These are phyloP conservation scores for Colletotrichum higginsianum DNA, from an alignment of 2,329 filamentous ascomycete genomes.

Conservation along the genomic window DNA sequence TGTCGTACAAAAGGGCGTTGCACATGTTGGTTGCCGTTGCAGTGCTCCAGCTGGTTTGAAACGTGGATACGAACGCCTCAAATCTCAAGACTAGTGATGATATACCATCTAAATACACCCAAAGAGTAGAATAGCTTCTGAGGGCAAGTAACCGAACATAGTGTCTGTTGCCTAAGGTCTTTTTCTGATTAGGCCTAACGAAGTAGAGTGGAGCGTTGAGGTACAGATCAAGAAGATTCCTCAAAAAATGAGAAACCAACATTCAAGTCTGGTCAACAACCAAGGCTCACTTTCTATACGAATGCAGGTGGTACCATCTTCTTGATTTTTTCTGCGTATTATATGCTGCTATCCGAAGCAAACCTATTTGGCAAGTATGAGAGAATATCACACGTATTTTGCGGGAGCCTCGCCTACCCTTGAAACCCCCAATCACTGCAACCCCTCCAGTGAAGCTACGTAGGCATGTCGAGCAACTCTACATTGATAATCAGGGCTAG, in stretches of 20 bases:
- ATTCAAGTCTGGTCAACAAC: no score
- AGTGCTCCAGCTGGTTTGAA: background rate
- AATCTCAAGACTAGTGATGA: background rate
- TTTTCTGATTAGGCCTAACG: background rate
- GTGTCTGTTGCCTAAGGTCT: background rate
- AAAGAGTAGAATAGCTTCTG: background rate
- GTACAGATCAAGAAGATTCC: no score
- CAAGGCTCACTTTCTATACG: no score
- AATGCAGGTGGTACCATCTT: no score
- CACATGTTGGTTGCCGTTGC: conserved; percentile 15
- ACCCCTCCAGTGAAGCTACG: background rate
- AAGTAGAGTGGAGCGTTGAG: no score
- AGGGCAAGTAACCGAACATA: background rate
- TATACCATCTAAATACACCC: no score
- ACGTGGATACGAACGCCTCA: conserved; percentile 9
- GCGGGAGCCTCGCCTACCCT: no score
- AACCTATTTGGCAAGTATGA: background rate
- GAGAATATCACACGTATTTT: background rate
- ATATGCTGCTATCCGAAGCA: background rate
- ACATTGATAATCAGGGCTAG: no score
- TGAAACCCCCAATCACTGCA: background rate
- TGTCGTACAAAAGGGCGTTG: conserved; percentile 17
- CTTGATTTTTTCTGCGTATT: background rate
- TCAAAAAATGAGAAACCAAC: no score
- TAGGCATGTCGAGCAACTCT: background rate